These are phyloP conservation scores for Catharanthus roseus DNA, from an alignment of 257 asterid species.

Conservation along the genomic window DNA sequence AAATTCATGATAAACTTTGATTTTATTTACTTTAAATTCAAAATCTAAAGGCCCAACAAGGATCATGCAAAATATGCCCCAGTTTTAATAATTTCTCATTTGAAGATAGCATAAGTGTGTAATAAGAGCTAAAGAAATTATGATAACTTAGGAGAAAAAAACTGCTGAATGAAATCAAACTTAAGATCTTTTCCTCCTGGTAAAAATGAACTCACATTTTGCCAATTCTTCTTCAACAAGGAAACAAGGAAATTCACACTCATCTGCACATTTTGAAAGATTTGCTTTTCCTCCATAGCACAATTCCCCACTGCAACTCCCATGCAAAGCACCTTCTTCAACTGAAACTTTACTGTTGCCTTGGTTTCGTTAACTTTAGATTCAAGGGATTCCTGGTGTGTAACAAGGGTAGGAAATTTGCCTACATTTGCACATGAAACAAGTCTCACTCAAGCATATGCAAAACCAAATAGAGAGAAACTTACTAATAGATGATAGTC, in stretches of 20 bases:
- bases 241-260: conserved; percentile 24
- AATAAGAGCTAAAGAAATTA: neutral
- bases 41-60: neutral
- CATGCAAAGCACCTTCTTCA: conserved; percentile 26
- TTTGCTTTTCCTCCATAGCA: conserved; percentile 25
- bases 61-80: neutral
- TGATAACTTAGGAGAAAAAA: neutral
- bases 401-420: conserved; percentile 21
- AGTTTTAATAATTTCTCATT: too few relatives aligned
- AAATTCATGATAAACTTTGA: neutral
- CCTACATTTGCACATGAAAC: conserved; percentile 7
- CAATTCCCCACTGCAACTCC: conserved; percentile 25
- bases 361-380: conserved; percentile 19
- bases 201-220: conserved; percentile 9
- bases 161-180: neutral
- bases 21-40: neutral
- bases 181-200: neutral
- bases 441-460: neutral
- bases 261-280: conserved; percentile 27
- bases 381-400: conserved; percentile 22
- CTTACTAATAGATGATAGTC: neutral
- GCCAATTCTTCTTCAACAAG: conserved; percentile 22
- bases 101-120: neutral
- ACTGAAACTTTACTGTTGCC: conserved; percentile 23
- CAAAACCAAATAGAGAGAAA: neutral